Evolutionary conservation across 2,329 filamentous ascomycete species (phyloP).

Genomic region (Pseudogymnoascus sp.): DNA sequence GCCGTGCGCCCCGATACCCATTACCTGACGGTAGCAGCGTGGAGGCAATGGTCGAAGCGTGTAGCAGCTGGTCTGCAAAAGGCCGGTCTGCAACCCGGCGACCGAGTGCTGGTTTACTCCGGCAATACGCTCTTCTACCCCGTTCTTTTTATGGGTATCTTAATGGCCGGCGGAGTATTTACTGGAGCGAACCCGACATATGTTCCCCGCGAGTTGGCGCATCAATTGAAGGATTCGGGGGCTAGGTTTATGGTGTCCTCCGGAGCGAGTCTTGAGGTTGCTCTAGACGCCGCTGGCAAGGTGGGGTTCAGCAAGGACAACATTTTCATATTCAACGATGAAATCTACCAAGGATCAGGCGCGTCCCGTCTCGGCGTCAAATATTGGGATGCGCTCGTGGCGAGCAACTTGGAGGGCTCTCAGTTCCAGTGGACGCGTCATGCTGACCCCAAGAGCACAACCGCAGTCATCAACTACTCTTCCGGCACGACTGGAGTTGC

Average conservation of each 20-base stretch:
- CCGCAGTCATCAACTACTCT: slow-evolving; percentile 70
- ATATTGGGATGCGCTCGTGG: slow-evolving; percentile 60
- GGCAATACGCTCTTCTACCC: slow-evolving; percentile 69
- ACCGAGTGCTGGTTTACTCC: slow-evolving; percentile 66
- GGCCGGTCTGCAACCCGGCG: slow-evolving; percentile 57
- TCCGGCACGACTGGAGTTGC: slow-evolving; percentile 74
- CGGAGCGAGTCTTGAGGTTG: slow-evolving; percentile 51
- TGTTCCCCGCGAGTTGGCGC: slow-evolving; percentile 62
- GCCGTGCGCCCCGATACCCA: slow-evolving; percentile 59
- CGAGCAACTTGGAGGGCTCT: slow-evolving; percentile 42
- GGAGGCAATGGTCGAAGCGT: slow-evolving; percentile 64
- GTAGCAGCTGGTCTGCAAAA: slow-evolving; percentile 60
- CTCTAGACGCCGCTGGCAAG: slow-evolving; percentile 55
- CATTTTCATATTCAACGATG: slow-evolving; percentile 61
- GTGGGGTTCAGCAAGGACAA: slow-evolving; percentile 46
- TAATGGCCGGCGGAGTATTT: slow-evolving; percentile 74
- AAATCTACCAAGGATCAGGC: slow-evolving; percentile 36
- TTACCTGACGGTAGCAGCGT: slow-evolving; percentile 54
- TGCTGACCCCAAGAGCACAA: slow-evolving; percentile 40
- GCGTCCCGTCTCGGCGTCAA: slow-evolving; percentile 35
- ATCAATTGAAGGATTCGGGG: slow-evolving; percentile 65
- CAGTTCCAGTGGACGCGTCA: slow-evolving; percentile 57
- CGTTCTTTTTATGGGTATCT: slow-evolving; percentile 59
- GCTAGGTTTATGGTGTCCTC: slow-evolving; percentile 61
- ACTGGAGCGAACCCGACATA: slow-evolving; percentile 67